A percentile compares a stretch with the other conserved stretches of the same genome.
Evolutionary conservation across 805 yeast genomes (phyloP).

Genomic region (Yamadazyma endophytica): DNA sequence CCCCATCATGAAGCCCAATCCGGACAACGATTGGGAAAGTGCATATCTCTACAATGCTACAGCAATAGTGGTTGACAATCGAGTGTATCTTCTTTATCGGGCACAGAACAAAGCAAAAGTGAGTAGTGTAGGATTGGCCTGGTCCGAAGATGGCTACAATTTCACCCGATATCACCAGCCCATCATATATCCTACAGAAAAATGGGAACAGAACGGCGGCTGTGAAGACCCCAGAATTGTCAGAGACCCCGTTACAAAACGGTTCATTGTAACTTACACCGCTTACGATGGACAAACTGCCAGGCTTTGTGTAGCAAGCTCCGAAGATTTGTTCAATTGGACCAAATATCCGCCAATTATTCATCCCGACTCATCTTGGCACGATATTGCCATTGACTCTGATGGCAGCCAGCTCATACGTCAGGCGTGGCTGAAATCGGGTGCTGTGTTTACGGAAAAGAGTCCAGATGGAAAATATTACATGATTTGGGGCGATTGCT

Average conservation of each 20-base stretch:
- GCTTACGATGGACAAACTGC: slow-evolving; percentile 33
- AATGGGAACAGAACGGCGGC: slow-evolving; percentile 39
- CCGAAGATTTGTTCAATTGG: slow-evolving; percentile 35
- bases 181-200: slow-evolving; percentile 30
- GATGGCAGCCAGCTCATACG: slow-evolving; percentile 24
- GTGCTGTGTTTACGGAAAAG: slow-evolving; percentile 33
- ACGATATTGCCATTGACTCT: slow-evolving; percentile 24
- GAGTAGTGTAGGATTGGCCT: slow-evolving; percentile 37
- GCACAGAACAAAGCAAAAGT: slow-evolving; percentile 32
- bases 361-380: slow-evolving; percentile 21
- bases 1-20: slow-evolving; percentile 37
- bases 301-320: slow-evolving; percentile 36
- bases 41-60: slow-evolving; percentile 40
- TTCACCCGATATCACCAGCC: slow-evolving; percentile 29
- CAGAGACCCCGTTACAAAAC: slow-evolving; percentile 29
- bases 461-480: slow-evolving; percentile 31
- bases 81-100: slow-evolving; percentile 33
- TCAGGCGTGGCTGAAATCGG: slow-evolving; percentile 38
- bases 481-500: slow-evolving; percentile 43
- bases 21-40: slow-evolving; percentile 31
- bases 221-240: slow-evolving; percentile 42
- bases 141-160: slow-evolving; percentile 35
- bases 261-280: slow-evolving; percentile 37
- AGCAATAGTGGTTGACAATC: slow-evolving; percentile 36
- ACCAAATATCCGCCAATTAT: slow-evolving; percentile 33